Evolutionary conservation across 306 rosid species (phyloP).

Genomic region (Pyrus communis): DNA sequence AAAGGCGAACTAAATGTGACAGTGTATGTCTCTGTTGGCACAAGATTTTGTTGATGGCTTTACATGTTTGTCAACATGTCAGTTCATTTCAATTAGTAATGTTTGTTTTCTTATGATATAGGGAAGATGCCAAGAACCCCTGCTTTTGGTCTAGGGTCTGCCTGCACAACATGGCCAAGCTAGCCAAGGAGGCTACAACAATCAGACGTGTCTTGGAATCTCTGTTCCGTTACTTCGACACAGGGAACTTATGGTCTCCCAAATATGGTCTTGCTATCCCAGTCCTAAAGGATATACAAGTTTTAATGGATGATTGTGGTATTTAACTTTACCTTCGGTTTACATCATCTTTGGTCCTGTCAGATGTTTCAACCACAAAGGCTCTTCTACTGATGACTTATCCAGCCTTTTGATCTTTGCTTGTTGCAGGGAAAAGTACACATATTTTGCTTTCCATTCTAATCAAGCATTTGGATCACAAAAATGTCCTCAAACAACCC

Average conservation of each 20-base stretch:
- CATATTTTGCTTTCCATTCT: conserved; percentile 75
- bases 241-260: conserved; percentile 63
- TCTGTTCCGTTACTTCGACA: conserved; percentile 74
- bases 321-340: conserved; percentile 7
- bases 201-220: conserved; percentile 87
- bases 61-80: neutral
- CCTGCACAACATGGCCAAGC: conserved; percentile 83
- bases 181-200: conserved; percentile 88
- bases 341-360: conserved; percentile 7
- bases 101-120: conserved; percentile 26
- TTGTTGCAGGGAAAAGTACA: conserved; percentile 58
- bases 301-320: conserved; percentile 83
- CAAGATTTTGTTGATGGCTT: conserved; percentile 9
- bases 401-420: neutral
- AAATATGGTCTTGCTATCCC: conserved; percentile 62
- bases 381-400: neutral
- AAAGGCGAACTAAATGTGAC: conserved; percentile 54
- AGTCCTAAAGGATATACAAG: conserved; percentile 67
- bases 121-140: conserved; percentile 74
- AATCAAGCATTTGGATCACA: conserved; percentile 90
- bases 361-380: neutral
- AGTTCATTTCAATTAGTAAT: conserved; percentile 11
- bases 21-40: conserved; percentile 41
- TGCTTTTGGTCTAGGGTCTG: conserved; percentile 90
- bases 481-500: conserved; percentile 67